Evolutionary conservation across 1,284 basidiomycete species (phyloP).

Genomic region (Cutaneotrichosporon cutaneum): DNA sequence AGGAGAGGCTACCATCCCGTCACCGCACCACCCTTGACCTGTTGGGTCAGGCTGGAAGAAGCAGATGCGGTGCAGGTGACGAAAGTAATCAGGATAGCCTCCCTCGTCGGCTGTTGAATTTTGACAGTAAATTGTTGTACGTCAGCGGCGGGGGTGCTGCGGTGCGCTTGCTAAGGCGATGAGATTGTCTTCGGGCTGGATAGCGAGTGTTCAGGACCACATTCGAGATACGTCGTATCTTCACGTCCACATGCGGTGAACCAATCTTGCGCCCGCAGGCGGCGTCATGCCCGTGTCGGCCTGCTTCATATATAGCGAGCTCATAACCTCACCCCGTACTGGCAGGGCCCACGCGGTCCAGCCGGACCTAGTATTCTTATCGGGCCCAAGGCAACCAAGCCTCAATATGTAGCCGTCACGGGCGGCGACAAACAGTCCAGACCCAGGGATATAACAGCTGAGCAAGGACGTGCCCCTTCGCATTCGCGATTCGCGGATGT

Average conservation of each 20-base stretch:
- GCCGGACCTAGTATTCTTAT: too few species aligned
- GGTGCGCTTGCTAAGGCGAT: neutral
- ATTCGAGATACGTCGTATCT: conserved; percentile 1
- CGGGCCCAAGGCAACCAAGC: too few species aligned
- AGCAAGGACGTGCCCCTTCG: neutral
- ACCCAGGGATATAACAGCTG: conserved; percentile 8
- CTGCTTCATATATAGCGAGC: neutral
- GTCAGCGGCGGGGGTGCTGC: conserved; percentile 1
- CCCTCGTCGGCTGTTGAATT: too few species aligned
- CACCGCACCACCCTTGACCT: too few species aligned
- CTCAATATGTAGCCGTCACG: conserved; percentile 16
- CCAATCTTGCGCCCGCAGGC: neutral
- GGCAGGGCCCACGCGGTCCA: conserved; percentile 14
- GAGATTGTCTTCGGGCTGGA: conserved; percentile 16
- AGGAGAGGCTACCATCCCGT: too few species aligned
- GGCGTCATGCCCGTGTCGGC: neutral
- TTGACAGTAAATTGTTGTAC: neutral
- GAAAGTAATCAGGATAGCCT: too few species aligned
- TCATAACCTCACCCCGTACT: conserved; percentile 8
- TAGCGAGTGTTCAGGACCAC: conserved; percentile 1
- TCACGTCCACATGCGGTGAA: conserved; percentile 17
- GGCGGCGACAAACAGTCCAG: neutral
- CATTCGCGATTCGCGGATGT: conserved; percentile 16
- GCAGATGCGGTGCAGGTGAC: conserved; percentile 5
- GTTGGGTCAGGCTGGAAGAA: conserved; percentile 12